These are phyloP conservation scores for Leptographium galeiforme DNA, from an alignment of 2,329 filamentous ascomycete species.

Conservation along the genomic window DNA sequence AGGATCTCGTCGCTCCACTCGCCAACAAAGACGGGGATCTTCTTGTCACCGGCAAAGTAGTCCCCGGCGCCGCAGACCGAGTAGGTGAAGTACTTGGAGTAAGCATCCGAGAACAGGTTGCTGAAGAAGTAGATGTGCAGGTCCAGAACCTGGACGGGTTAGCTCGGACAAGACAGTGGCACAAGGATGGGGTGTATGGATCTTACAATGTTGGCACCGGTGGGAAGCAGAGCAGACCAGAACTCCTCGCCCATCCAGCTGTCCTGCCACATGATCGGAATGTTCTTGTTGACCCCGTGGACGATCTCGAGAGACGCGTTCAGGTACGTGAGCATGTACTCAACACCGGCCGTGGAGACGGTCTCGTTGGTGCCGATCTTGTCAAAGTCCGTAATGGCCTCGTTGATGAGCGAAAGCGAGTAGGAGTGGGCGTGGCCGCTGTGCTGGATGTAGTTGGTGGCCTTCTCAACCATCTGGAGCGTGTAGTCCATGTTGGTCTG, in stretches of 20 bases:
- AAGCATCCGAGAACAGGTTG: background rate
- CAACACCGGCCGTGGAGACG: background rate
- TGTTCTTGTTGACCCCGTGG: background rate
- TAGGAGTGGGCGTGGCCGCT: slow-evolving; percentile 2
- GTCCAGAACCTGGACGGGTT: background rate
- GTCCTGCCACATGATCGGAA: slow-evolving; percentile 4
- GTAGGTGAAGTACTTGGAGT: slow-evolving; percentile 3
- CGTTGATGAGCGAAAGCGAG: slow-evolving; percentile 5
- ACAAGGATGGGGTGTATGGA: background rate
- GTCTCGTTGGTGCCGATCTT: slow-evolving; percentile 1
- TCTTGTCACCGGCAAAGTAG: slow-evolving; percentile 1
- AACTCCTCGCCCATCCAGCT: slow-evolving; percentile 3
- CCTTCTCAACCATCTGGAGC: slow-evolving; percentile 1
- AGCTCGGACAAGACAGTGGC: background rate
- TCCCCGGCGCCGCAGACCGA: slow-evolving; percentile 2
- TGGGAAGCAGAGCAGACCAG: background rate
- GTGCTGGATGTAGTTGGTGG: background rate
- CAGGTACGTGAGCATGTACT: slow-evolving; percentile 1
- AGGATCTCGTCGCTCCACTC: slow-evolving; percentile 5
- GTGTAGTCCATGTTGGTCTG: slow-evolving; percentile 6
- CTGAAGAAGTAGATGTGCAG: slow-evolving; percentile 6
- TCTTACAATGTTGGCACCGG: background rate
- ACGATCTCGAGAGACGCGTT: slow-evolving; percentile 1
- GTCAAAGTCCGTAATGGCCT: background rate
- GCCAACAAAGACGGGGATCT: slow-evolving; percentile 4